Evolutionary conservation across 2,329 filamentous ascomycete species (phyloP).

Genomic region (Penicillium sp.): DNA sequence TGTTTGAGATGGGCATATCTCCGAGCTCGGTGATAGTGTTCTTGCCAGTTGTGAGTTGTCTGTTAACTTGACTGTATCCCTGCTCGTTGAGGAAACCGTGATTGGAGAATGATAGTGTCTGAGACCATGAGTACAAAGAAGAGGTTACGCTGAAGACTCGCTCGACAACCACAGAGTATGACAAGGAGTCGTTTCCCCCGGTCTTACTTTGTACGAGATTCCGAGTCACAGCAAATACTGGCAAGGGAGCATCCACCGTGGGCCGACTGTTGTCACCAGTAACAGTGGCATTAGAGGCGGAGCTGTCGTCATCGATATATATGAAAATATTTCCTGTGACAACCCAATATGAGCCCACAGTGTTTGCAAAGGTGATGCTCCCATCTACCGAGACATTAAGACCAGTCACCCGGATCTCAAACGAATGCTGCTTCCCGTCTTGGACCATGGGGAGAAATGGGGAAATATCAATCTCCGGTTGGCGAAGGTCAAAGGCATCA

Average conservation of each 20-base stretch:
- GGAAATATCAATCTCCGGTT: slow-evolving; percentile 80
- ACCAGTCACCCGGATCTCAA: slow-evolving; percentile 67
- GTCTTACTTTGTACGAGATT: slow-evolving; percentile 36
- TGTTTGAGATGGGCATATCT: slow-evolving; percentile 32
- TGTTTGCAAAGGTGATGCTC: slow-evolving; percentile 51
- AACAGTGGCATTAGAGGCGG: neutral
- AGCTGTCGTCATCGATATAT: slow-evolving; percentile 59
- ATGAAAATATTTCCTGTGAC: slow-evolving; percentile 77
- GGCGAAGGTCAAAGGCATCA: slow-evolving; percentile 74
- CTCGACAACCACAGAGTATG: slow-evolving; percentile 58
- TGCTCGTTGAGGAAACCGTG: slow-evolving; percentile 55
- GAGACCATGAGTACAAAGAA: slow-evolving; percentile 55
- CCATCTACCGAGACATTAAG: slow-evolving; percentile 58
- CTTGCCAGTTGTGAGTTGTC: slow-evolving; percentile 53
- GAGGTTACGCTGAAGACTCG: slow-evolving; percentile 58
- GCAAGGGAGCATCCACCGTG: slow-evolving; percentile 38
- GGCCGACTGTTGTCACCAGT: slow-evolving; percentile 2
- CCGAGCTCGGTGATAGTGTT: slow-evolving; percentile 34
- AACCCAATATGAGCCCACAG: slow-evolving; percentile 68
- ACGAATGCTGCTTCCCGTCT: slow-evolving; percentile 64
- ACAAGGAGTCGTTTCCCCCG: slow-evolving; percentile 60
- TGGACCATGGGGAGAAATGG: slow-evolving; percentile 70
- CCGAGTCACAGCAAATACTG: slow-evolving; percentile 51
- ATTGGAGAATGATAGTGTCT: slow-evolving; percentile 58
- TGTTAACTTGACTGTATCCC: slow-evolving; percentile 56